Evolutionary conservation across 192 early-diverging fungal species (phyloP).

Genomic region (Umbelopsis vinacea): DNA sequence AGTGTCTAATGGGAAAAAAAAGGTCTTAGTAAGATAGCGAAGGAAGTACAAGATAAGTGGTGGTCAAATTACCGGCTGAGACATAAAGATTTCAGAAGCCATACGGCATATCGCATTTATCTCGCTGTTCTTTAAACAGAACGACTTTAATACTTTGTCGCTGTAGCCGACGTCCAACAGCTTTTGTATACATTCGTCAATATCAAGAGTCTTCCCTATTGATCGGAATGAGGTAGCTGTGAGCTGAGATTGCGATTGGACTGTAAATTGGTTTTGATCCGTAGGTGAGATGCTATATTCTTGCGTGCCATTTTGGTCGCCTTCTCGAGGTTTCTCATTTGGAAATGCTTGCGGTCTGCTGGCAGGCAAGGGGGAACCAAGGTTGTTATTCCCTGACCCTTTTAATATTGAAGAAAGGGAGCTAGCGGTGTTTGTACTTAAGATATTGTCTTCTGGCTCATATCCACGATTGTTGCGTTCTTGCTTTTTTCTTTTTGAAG

Average conservation of each 20-base stretch:
- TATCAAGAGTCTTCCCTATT: conserved; percentile 36
- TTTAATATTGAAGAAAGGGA: conserved; percentile 42
- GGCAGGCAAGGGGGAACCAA: conserved; percentile 18
- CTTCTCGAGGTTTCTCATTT: neutral
- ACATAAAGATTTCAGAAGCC: conserved; percentile 88
- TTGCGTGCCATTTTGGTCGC: conserved; percentile 23
- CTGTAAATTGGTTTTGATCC: conserved; percentile 30
- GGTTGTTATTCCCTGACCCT: neutral
- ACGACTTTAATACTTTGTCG: conserved; percentile 72
- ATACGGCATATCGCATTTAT: conserved; percentile 84
- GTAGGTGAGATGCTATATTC: conserved; percentile 24
- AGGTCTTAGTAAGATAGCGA: neutral
- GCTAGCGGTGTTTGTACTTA: conserved; percentile 36
- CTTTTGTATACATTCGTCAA: conserved; percentile 90
- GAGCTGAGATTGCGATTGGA: conserved; percentile 18
- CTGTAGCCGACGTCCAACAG: conserved; percentile 79
- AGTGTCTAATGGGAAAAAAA: conserved; percentile 44
- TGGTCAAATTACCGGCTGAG: conserved; percentile 70
- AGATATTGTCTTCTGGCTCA: conserved; percentile 33
- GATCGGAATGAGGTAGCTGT: conserved; percentile 36
- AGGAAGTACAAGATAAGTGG: neutral
- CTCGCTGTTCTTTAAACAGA: conserved; percentile 86
- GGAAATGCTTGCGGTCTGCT: conserved; percentile 21
- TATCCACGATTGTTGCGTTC: conserved; percentile 7
- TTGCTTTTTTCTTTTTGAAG: conserved; percentile 1